Evolutionary conservation across 106 monocot species (phyloP).

Genomic region (Triglochin maritima): DNA sequence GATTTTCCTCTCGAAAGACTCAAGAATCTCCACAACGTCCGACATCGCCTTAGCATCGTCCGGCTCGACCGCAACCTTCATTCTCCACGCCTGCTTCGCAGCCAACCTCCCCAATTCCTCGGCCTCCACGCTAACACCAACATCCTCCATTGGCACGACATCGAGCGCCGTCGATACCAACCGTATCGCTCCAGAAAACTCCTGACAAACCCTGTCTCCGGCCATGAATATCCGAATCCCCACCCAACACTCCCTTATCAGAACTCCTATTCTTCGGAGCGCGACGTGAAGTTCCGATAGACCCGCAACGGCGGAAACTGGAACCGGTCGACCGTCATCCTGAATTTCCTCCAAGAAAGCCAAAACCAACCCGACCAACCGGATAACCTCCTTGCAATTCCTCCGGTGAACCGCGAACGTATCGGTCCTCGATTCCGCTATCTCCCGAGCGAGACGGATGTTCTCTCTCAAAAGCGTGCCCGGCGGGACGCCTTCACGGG

Average conservation of each 20-base stretch:
- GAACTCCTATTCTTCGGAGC: slow-evolving; percentile 41
- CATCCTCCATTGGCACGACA: slow-evolving; percentile 10
- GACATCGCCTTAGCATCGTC: slow-evolving; percentile 17
- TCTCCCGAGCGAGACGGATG: slow-evolving; percentile 18
- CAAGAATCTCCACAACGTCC: slow-evolving; percentile 27
- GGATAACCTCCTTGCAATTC: slow-evolving; percentile 19
- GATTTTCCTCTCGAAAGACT: slow-evolving; percentile 24
- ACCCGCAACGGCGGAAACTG: slow-evolving; percentile 12
- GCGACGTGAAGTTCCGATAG: slow-evolving; percentile 64
- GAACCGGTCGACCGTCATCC: neutral
- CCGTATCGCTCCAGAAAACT: slow-evolving; percentile 39
- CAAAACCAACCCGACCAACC: slow-evolving; percentile 23
- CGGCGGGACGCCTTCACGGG: too few relatives aligned
- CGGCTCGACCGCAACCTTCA: slow-evolving; percentile 11
- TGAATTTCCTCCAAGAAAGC: slow-evolving; percentile 32
- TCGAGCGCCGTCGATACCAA: slow-evolving; percentile 46
- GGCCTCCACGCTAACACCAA: slow-evolving; percentile 21
- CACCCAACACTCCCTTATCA: slow-evolving; percentile 39
- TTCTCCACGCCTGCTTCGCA: slow-evolving; percentile 32
- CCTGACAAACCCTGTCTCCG: slow-evolving; percentile 27
- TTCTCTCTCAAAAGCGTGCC: too few relatives aligned
- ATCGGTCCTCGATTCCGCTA: neutral
- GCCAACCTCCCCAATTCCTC: slow-evolving; percentile 40
- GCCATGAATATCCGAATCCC: slow-evolving; percentile 42
- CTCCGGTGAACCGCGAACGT: slow-evolving; percentile 22